phyloP scores from a whole-genome alignment of 2,329 filamentous ascomycete genomes.

The Microsporum canis region DNA sequence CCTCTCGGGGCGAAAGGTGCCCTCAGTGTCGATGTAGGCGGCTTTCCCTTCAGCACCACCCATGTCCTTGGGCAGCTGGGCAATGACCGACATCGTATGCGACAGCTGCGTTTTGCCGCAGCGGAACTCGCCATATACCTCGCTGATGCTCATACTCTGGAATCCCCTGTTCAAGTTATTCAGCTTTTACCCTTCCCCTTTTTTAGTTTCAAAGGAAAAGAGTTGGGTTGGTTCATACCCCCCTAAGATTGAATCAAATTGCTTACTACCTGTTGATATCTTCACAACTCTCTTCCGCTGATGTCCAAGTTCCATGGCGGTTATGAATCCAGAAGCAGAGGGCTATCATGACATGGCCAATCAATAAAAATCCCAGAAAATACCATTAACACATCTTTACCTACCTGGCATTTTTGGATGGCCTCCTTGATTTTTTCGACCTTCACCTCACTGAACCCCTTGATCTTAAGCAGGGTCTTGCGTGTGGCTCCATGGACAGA shows the following conservation, averaged over 20 bases:
- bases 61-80: conserved; percentile 45
- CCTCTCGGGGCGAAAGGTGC: conserved; percentile 56
- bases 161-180: conserved; percentile 42
- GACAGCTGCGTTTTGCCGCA: conserved; percentile 61
- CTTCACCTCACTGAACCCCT: conserved; percentile 59
- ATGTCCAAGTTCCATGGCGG: conserved; percentile 52
- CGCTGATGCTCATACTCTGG: conserved; percentile 59
- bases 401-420: conserved; percentile 48
- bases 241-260: conserved; percentile 53
- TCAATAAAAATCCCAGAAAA: conserved; percentile 1
- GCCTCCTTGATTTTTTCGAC: conserved; percentile 62
- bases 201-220: neutral
- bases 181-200: neutral
- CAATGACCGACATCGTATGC: conserved; percentile 57
- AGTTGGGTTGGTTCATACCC: conserved; percentile 36
- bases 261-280: conserved; percentile 59
- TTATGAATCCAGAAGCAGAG: conserved; percentile 50
- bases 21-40: conserved; percentile 57
- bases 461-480: conserved; percentile 53
- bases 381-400: neutral
- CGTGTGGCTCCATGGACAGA: conserved; percentile 50
- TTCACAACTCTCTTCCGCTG: conserved; percentile 52
- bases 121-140: conserved; percentile 34
- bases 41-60: conserved; percentile 59
- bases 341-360: conserved; percentile 35